Percentiles rank a stretch among this genome's conserved stretches.
Conservation (phyloP, 805 yeast genomes). For the Candida stauntonica region DNA sequence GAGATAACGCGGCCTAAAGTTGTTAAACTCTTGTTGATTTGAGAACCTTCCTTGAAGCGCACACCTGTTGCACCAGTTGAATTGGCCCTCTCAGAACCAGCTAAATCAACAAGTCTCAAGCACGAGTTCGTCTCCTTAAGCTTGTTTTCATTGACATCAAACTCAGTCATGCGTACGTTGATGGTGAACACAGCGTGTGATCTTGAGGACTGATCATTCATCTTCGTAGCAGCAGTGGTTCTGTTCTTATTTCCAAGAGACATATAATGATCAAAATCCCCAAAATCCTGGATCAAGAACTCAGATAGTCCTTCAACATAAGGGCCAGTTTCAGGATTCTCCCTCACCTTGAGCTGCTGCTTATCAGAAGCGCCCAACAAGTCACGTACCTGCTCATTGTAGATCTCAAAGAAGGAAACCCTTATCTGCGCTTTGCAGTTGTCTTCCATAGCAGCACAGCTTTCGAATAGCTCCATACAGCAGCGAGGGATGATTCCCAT, state of each 20-base stretch:
- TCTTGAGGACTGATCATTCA: constrained; percentile 71
- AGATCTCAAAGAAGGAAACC: constrained; percentile 67
- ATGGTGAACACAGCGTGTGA: constrained; percentile 79
- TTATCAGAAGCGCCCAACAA: constrained; percentile 32
- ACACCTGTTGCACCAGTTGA: constrained; percentile 58
- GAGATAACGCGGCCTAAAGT: constrained; percentile 70
- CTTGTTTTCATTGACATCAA: constrained; percentile 33
- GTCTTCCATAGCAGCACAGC: constrained; percentile 30
- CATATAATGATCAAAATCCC: constrained; percentile 46
- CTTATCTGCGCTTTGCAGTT: constrained; percentile 39
- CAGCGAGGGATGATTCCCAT: constrained; percentile 67
- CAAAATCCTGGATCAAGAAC: constrained; percentile 41
- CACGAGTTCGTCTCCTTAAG: constrained; percentile 51
- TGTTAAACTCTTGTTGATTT: constrained; percentile 73
- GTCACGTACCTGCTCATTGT: constrained; percentile 74
- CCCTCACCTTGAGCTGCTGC: constrained; percentile 45
- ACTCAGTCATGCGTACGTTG: constrained; percentile 54
- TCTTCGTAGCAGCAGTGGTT: constrained; percentile 66
- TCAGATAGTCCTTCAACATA: constrained; percentile 66
- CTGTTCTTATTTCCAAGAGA: constrained; percentile 49
- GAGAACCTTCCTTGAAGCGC: constrained; percentile 68
- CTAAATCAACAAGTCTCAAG: constrained; percentile 70
- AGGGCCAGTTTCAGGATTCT: constrained; percentile 62
- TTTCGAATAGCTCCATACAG: constrained; percentile 48
- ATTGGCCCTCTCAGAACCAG: constrained; percentile 73